Base-by-base conservation (phyloP, 2,329 filamentous ascomycete species). In the Colletotrichum cereale region DNA sequence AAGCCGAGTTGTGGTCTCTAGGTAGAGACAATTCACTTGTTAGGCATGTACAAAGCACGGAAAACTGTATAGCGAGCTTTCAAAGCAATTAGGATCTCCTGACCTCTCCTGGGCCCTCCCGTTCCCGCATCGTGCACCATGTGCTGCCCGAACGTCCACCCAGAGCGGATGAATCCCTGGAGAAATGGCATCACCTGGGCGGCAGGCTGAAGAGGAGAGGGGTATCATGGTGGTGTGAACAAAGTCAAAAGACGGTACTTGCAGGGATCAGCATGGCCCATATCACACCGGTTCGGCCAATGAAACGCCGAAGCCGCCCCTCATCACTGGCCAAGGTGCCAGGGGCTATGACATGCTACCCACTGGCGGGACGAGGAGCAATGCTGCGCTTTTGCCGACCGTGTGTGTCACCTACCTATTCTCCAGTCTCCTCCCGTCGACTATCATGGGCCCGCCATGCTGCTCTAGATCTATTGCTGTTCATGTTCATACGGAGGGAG, bases 151-250 rank as follows among this genome's bases (percentile, higher is more conserved):
- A 42, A 53, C 53, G 62, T 29, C 62, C 53, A 69, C 53, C 42
- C 38, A 55, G 38, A 55, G 55, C 55, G 34, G 56, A 71, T 50
- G 48, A 40, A 34, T 67, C 62, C 42, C 57, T 69, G 67, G 67
- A 67, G 68, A 68, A 65, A 65, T 62, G 64, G 68, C 72, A 73
- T 73, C 72, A 73, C 65, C 69, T 73, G 72, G 48, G 53, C 60
- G 60, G 60, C 62, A 69, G 60, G 65, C 36, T 55, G 58, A 47
- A 69, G 47, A 63, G 53, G 66, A 40, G 40, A 24, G 40, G 24
- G 38, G 65, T n/a, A 31, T n/a, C 31, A 42, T 5, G 42, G 66
- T 70, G 68, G 65, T 71, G 68, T 71, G 68, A 62, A 58, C 62
- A 52, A 36, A 71, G 50, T 63, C 58, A 58, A 71, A 57, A 29